phyloP scores from a whole-genome alignment of 2,329 filamentous ascomycete genomes.

The Aureobasidium vineae region DNA sequence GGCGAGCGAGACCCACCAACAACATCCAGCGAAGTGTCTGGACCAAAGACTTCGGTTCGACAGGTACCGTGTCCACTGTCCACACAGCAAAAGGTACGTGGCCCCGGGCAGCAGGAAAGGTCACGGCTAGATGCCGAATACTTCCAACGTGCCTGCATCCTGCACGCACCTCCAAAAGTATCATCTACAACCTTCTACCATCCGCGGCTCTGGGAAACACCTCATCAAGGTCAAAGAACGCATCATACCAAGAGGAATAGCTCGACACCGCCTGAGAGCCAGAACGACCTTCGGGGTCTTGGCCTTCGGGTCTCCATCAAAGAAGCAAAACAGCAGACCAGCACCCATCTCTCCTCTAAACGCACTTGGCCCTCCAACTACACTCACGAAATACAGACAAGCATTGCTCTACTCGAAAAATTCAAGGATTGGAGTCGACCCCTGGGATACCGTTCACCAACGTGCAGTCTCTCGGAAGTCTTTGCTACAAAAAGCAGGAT shows the following conservation, averaged over 20 bases:
- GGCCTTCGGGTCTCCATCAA: neutral
- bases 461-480: too few species aligned
- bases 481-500: neutral
- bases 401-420: too few species aligned
- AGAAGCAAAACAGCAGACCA: too few species aligned
- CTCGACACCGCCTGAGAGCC: too few species aligned
- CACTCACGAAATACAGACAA: neutral
- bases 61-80: neutral
- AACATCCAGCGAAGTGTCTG: neutral
- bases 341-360: too few species aligned
- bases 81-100: too few species aligned
- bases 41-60: neutral
- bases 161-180: neutral
- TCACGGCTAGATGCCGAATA: neutral
- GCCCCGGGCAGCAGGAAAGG: too few species aligned
- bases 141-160: slow-evolving; percentile 3
- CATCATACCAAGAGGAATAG: neutral
- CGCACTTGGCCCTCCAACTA: too few species aligned
- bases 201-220: neutral
- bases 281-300: neutral
- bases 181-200: too few species aligned
- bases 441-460: too few species aligned
- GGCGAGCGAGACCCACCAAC: neutral
- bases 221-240: neutral
- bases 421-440: too few species aligned